Base-by-base conservation (phyloP, 2,329 filamentous ascomycete species). In the Stromatinia cepivora region DNA sequence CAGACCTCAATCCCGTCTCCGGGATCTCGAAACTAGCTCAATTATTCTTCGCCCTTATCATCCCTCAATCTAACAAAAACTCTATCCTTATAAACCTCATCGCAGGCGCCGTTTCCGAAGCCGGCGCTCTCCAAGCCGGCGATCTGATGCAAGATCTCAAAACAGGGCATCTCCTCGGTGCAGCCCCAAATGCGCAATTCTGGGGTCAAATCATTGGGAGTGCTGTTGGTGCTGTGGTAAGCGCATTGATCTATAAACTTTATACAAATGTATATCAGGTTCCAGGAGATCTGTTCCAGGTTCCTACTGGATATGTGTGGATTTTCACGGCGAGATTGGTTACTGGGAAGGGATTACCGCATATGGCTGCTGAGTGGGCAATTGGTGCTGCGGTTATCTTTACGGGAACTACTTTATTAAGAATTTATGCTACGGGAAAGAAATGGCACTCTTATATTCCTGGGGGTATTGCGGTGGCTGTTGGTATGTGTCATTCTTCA, bases 121-220 rank as follows among this genome's bases (percentile, higher is more conserved):
- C 90, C 5, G 91, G 95, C 7, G 95, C 95, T 4, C 84, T 98
- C 6, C 95, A 99, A 82, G 94, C 95, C 3, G 95, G 95, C 11
- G 95, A 99, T 79, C 87, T 99, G 68, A 92, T 99, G 86, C 95
- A 99, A 79, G 95, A 99, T 78, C 86, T 99, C 42, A 99, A 99
- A 80, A 97, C 95, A 0, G 95, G 95, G 0, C 94, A 99, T 79
- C 82, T 99, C 0, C 86, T 99, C 0, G 94, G 94, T 15, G 95
- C 95, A 0, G 92, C 93, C 4, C 95, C 95, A 0, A 95, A 92
- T 75, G 95, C 95, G 0, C 95, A 99, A 77, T 99, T 99, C 79
- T 97, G 92, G 85, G 95, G 95, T 0, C 95, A 99, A 78, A 87
- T 98, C 28, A 94, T 99, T 66, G 95, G 95, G 6, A 92, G 91